Percentiles rank a stretch among this genome's conserved stretches.
Conservation (phyloP, 1,139 yeast species). For the Diutina catenulata region DNA sequence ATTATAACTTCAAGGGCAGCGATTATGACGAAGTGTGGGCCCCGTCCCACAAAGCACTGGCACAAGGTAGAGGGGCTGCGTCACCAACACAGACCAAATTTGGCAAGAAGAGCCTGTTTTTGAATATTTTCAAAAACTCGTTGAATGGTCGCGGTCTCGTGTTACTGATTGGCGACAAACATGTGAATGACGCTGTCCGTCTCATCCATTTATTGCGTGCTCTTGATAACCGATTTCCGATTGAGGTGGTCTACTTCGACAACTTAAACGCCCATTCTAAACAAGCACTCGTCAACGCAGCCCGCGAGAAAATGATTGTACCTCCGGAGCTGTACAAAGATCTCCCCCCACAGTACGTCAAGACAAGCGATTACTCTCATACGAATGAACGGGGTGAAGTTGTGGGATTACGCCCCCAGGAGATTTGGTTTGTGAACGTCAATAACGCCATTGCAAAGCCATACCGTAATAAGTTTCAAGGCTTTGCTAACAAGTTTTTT, state of each 20-base stretch:
- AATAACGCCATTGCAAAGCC: constrained; percentile 16
- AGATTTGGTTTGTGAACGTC: constrained; percentile 34
- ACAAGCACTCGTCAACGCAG: constrained; percentile 16
- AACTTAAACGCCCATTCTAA: constrained; percentile 16
- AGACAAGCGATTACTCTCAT: constrained; percentile 10
- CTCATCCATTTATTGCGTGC: constrained; percentile 35
- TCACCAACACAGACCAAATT: constrained; percentile 13
- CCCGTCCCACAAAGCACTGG: background rate
- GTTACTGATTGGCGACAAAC: constrained; percentile 31
- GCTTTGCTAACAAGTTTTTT: constrained; percentile 36
- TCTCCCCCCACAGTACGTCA: constrained; percentile 16
- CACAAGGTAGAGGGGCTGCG: constrained; percentile 5
- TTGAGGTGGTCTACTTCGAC: constrained; percentile 40
- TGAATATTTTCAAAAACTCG: constrained; percentile 19
- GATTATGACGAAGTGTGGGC: no score
- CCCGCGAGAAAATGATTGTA: constrained; percentile 15
- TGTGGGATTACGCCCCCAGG: constrained; percentile 17
- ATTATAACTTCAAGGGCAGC: constrained; percentile 9
- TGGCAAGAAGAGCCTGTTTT: constrained; percentile 11
- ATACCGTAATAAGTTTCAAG: constrained; percentile 19
- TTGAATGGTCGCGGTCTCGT: constrained; percentile 41
- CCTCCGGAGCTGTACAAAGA: no score
- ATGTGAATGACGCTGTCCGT: constrained; percentile 31
- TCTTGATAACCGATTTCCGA: constrained; percentile 34
- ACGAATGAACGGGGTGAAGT: background rate